Evolutionary conservation across 83 land plant species (phyloP).

Genomic region (Picea abies): DNA sequence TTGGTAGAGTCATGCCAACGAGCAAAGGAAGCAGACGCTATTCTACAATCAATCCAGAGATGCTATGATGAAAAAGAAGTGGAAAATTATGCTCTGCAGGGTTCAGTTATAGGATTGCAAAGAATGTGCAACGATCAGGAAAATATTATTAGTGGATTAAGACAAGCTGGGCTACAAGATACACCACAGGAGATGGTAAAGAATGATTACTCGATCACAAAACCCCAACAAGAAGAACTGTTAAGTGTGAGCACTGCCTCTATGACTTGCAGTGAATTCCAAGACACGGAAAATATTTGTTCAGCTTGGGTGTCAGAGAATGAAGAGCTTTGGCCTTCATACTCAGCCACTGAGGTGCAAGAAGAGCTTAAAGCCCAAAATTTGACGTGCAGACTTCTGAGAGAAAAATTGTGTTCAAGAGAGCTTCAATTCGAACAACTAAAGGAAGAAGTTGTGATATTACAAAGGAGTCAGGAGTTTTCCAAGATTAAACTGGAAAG

Average conservation of each 20-base stretch:
- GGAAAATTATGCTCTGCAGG: conserved; percentile 66
- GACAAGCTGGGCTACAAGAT: conserved; percentile 33
- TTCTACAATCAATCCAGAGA: conserved; percentile 29
- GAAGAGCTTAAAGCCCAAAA: conserved; percentile 56
- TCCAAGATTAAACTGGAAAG: too few relatives aligned
- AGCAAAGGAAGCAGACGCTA: conserved; percentile 33
- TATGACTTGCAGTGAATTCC: too few relatives aligned
- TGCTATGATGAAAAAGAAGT: conserved; percentile 48
- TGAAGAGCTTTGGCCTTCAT: too few relatives aligned
- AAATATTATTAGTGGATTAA: conserved; percentile 71
- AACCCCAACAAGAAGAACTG: too few relatives aligned
- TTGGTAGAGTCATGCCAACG: conserved; percentile 29
- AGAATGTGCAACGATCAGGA: conserved; percentile 83
- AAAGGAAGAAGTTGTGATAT: conserved; percentile 26
- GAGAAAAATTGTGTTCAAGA: conserved; percentile 54
- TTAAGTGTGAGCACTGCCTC: too few relatives aligned
- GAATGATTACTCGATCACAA: too few relatives aligned
- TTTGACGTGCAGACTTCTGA: conserved; percentile 34
- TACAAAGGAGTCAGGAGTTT: too few relatives aligned
- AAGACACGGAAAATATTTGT: too few relatives aligned
- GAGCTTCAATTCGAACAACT: conserved; percentile 55
- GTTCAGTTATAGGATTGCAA: conserved; percentile 40
- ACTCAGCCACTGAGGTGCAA: not conserved
- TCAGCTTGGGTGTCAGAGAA: too few relatives aligned
- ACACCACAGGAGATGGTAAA: conserved; percentile 15